Percentiles rank a stretch among this genome's conserved stretches.
Conservation (phyloP, 805 yeast genomes). For the Pichia phayaonensis region DNA sequence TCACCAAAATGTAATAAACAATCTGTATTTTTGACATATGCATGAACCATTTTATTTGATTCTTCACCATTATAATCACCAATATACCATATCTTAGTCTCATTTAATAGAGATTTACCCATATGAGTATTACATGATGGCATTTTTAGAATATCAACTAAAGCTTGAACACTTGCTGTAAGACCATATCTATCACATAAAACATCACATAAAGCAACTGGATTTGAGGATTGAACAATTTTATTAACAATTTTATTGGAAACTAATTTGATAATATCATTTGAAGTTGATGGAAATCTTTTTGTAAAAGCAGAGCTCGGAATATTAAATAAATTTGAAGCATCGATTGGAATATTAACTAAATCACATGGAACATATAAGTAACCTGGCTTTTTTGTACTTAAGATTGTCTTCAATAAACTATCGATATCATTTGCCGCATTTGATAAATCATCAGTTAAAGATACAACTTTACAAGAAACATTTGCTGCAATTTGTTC, state of each 20-base stretch:
- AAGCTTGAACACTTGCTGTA: conserved; percentile 35
- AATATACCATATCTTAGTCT: conserved; percentile 51
- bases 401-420: conserved; percentile 49
- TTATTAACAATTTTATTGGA: conserved; percentile 38
- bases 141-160: conserved; percentile 43
- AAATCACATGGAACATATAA: conserved; percentile 70
- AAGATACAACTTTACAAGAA: conserved; percentile 47
- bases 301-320: conserved; percentile 16
- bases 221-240: conserved; percentile 46
- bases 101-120: conserved; percentile 73
- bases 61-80: conserved; percentile 68
- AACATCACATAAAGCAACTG: conserved; percentile 67
- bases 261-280: conserved; percentile 14
- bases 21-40: conserved; percentile 51
- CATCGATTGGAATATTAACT: conserved; percentile 37
- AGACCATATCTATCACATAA: conserved; percentile 56
- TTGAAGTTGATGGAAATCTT: conserved; percentile 14
- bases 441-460: conserved; percentile 36
- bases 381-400: conserved; percentile 71
- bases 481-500: conserved; percentile 50
- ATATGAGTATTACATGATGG: conserved; percentile 54
- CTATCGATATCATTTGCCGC: conserved; percentile 61
- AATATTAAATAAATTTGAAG: conserved; percentile 19
- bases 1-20: conserved; percentile 66
- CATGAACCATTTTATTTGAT: conserved; percentile 40